Percentiles rank a stretch among this genome's conserved stretches.
phyloP scores from a whole-genome alignment of 139 green algal genomes.

The Desmodesmus armatus region DNA sequence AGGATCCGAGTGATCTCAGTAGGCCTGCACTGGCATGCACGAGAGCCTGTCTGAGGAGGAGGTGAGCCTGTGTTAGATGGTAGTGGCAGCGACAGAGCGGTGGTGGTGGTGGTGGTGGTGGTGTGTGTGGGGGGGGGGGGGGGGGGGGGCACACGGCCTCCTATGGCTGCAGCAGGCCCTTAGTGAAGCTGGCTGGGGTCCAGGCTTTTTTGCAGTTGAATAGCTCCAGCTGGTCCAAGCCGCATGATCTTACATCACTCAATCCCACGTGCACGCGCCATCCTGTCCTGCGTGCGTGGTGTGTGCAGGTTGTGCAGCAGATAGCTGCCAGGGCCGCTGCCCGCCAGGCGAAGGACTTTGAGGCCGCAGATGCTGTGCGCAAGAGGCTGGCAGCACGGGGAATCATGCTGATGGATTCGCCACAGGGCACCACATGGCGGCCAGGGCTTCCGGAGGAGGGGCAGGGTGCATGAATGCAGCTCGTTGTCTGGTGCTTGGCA shows the following conservation, averaged over 20 bases:
- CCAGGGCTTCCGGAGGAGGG: constrained; percentile 20
- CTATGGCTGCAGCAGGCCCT: no score
- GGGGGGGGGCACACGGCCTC: neutral
- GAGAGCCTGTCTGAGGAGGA: constrained; percentile 76
- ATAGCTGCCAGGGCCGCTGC: constrained; percentile 56
- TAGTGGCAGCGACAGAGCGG: no score
- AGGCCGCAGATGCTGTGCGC: constrained; percentile 71
- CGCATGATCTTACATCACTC: no score
- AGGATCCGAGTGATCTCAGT: constrained; percentile 72
- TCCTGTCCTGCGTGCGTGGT: neutral
- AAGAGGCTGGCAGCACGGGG: constrained; percentile 68
- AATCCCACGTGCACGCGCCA: neutral
- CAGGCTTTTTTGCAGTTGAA: no score
- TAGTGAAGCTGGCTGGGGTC: no score
- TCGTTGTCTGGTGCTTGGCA: no score
- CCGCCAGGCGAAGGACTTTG: constrained; percentile 86
- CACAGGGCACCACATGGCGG: constrained; percentile 52
- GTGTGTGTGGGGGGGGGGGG: neutral
- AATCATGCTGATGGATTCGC: constrained; percentile 84
- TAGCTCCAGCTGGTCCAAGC: no score
- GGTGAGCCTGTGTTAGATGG: no score
- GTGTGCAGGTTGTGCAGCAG: constrained; percentile 35
- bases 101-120: no score
- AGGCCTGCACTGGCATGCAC: constrained; percentile 75
- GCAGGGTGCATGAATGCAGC: no score